A percentile compares a stretch with the other conserved stretches of the same genome.
These are phyloP conservation scores for Helenozyma rhizophorensis DNA, from an alignment of 805 yeast species.

Conservation along the genomic window DNA sequence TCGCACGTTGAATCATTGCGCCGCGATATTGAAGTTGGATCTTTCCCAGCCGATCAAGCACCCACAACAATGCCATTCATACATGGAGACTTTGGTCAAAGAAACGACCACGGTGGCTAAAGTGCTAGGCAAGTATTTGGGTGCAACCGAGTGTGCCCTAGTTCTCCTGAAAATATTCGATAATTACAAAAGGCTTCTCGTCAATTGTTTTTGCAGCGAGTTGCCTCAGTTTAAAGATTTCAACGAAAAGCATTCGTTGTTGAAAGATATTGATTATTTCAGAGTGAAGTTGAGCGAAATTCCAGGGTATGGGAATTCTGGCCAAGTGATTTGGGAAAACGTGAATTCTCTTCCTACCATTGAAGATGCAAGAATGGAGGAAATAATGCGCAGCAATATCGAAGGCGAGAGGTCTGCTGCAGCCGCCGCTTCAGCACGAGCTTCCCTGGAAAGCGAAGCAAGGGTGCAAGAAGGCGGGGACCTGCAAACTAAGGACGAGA, in stretches of 20 bases:
- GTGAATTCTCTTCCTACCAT: slow-evolving; percentile 49
- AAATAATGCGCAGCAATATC: slow-evolving; percentile 39
- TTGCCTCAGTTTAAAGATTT: slow-evolving; percentile 45
- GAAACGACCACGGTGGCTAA: slow-evolving; percentile 63
- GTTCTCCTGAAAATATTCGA: slow-evolving; percentile 50
- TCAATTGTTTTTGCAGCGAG: slow-evolving; percentile 47
- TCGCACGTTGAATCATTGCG: slow-evolving; percentile 49
- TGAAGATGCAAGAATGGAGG: slow-evolving; percentile 47
- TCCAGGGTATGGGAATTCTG: slow-evolving; percentile 58
- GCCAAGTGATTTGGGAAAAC: slow-evolving; percentile 58
- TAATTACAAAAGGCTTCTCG: slow-evolving; percentile 52
- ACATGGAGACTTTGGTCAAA: slow-evolving; percentile 62
- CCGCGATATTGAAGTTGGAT: slow-evolving; percentile 42
- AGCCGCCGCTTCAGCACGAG: background rate
- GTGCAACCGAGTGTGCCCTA: slow-evolving; percentile 42
- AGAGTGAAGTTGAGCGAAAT: slow-evolving; percentile 55
- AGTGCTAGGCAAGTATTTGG: slow-evolving; percentile 55
- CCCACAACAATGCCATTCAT: slow-evolving; percentile 50
- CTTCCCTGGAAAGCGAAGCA: background rate
- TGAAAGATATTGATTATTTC: slow-evolving; percentile 61
- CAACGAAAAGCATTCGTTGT: slow-evolving; percentile 49
- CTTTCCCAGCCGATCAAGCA: slow-evolving; percentile 45
- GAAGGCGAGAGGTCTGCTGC: slow-evolving; percentile 10
- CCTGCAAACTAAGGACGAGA: background rate
- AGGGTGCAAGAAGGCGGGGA: background rate